Evolutionary conservation across 2,329 filamentous ascomycete species (phyloP).

Genomic region (Chaetomiaceae sp.): DNA sequence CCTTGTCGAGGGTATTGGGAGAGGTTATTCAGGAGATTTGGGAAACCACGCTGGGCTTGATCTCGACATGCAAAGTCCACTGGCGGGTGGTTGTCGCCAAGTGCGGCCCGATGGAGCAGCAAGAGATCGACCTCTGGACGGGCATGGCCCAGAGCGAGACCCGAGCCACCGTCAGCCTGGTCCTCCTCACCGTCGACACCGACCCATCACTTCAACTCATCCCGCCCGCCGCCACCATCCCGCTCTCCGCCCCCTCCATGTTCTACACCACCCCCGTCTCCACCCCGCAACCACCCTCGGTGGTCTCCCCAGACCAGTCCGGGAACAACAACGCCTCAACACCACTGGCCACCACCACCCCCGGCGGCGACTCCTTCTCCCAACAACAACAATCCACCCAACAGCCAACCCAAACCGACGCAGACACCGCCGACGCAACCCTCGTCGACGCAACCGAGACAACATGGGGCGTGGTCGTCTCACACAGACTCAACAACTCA

Average conservation of each 20-base stretch:
- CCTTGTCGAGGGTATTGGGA: constrained; percentile 48
- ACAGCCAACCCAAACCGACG: neutral
- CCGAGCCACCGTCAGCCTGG: constrained; percentile 49
- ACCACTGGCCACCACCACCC: constrained; percentile 36
- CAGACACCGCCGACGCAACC: constrained; percentile 54
- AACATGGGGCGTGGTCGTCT: constrained; percentile 68
- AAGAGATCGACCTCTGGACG: constrained; percentile 60
- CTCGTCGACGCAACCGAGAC: constrained; percentile 71
- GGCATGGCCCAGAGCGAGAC: constrained; percentile 52
- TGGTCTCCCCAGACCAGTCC: constrained; percentile 58
- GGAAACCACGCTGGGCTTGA: constrained; percentile 70
- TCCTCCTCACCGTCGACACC: constrained; percentile 61
- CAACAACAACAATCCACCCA: constrained; percentile 4
- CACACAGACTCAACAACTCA: constrained; percentile 61
- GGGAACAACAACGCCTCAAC: constrained; percentile 49
- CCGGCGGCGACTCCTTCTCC: constrained; percentile 12
- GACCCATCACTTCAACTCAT: constrained; percentile 60
- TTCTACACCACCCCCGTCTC: constrained; percentile 62
- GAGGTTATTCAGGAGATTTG: constrained; percentile 73
- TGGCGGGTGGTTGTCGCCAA: constrained; percentile 76
- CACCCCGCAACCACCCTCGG: constrained; percentile 56
- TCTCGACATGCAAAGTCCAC: constrained; percentile 64
- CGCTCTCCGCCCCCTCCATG: constrained; percentile 39
- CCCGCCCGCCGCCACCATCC: constrained; percentile 49
- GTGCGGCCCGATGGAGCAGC: constrained; percentile 61